phyloP scores from a whole-genome alignment of 2,329 filamentous ascomycete genomes.

The Drechslerella dactyloides region DNA sequence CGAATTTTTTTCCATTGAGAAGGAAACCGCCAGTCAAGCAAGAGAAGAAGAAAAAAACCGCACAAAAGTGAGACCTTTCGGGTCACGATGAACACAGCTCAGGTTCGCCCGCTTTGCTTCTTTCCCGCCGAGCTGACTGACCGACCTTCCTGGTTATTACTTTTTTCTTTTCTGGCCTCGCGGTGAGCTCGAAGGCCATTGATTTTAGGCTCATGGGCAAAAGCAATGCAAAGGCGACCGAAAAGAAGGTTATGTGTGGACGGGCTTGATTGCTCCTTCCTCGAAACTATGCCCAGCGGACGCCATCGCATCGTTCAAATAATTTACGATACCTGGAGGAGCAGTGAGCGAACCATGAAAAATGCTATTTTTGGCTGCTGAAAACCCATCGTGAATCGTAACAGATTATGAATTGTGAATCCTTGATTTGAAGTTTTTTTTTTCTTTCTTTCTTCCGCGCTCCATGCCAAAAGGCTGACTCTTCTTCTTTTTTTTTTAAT shows the following conservation, averaged over 20 bases:
- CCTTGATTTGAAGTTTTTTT: constrained; percentile 34
- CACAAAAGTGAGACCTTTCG: constrained; percentile 47
- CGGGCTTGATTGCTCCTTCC: constrained; percentile 50
- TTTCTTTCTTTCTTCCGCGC: constrained; percentile 10
- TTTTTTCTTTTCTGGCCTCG: constrained; percentile 17
- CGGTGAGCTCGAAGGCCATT: constrained; percentile 43
- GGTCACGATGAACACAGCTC: constrained; percentile 47
- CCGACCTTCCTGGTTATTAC: constrained; percentile 18
- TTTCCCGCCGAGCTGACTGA: constrained; percentile 28
- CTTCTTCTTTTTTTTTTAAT: constrained; percentile 15
- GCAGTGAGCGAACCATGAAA: constrained; percentile 6
- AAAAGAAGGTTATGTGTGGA: constrained; percentile 50
- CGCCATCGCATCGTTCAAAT: constrained; percentile 45
- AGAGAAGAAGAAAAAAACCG: constrained; percentile 23
- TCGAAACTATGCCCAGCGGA: constrained; percentile 31
- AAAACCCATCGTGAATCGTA: constrained; percentile 28
- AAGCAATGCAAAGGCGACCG: constrained; percentile 38
- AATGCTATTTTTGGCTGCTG: constrained; percentile 46
- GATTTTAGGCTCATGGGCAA: constrained; percentile 46
- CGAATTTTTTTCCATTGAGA: constrained; percentile 44
- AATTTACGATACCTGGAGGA: constrained; percentile 46
- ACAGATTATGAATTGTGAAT: constrained; percentile 33
- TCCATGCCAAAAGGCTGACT: constrained; percentile 17
- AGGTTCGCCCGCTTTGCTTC: constrained; percentile 25
- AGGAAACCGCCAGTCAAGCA: constrained; percentile 1